These are phyloP conservation scores for Euptelea pleiosperma DNA, from an alignment of 164 flowering plant species.

Conservation along the genomic window DNA sequence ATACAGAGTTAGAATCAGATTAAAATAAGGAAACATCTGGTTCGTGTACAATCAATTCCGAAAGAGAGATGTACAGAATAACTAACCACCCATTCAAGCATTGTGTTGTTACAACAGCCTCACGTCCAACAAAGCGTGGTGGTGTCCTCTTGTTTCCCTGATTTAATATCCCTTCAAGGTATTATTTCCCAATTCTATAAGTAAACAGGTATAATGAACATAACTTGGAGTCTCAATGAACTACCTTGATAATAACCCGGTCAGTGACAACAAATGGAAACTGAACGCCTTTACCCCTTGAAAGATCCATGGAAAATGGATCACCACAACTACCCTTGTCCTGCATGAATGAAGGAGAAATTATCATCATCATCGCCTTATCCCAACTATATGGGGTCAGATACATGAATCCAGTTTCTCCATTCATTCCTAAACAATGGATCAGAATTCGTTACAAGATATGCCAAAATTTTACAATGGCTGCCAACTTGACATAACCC, in stretches of 20 bases:
- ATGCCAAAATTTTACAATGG: too few relatives aligned
- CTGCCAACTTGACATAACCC: too few relatives aligned
- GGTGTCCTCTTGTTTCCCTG: constrained; percentile 99
- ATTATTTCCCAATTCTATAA: neutral
- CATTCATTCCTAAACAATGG: too few relatives aligned
- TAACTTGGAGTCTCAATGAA: constrained; percentile 4
- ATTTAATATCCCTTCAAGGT: constrained; percentile 1
- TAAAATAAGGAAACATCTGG: too few relatives aligned
- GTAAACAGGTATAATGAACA: constrained; percentile 1
- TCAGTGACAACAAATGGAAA: constrained; percentile 89
- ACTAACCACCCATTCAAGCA: constrained; percentile 97
- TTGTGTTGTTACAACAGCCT: constrained; percentile 91
- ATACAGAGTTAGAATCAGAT: too few relatives aligned
- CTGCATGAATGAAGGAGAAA: constrained; percentile 32
- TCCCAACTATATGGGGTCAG: too few relatives aligned
- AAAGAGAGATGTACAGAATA: neutral
- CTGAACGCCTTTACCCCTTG: constrained; percentile 80
- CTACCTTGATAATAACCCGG: constrained; percentile 83
- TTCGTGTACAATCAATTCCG: too few relatives aligned
- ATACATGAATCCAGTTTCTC: too few relatives aligned
- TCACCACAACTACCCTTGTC: constrained; percentile 63
- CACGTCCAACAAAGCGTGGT: constrained; percentile 87
- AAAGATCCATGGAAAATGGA: constrained; percentile 39
- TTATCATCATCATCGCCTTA: too few relatives aligned
- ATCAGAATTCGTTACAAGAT: too few relatives aligned